A percentile compares a stretch with the other conserved stretches of the same genome.
These are phyloP conservation scores for Solanum virginianum DNA, from an alignment of 257 asterid species.

Conservation along the genomic window DNA sequence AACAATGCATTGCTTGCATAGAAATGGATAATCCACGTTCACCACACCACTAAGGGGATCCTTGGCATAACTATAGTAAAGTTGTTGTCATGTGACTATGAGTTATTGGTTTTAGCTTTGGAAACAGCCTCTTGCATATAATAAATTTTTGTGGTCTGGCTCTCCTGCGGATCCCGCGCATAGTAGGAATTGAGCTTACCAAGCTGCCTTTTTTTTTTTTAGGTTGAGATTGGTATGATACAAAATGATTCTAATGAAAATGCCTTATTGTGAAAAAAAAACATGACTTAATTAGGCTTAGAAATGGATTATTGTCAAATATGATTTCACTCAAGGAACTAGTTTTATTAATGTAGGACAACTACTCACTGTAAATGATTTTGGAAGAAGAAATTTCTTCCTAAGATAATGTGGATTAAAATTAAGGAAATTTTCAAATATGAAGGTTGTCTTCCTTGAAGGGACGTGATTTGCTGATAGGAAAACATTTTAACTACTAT, in stretches of 20 bases:
- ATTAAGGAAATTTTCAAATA: neutral
- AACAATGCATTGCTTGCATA: neutral
- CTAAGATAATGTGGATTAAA: neutral
- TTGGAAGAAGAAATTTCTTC: neutral
- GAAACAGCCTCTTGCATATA: neutral
- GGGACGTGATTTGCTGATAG: neutral
- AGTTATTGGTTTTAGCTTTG: neutral
- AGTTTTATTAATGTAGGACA: neutral
- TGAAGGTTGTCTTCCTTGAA: neutral
- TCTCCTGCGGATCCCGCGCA: neutral
- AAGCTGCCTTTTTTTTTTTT: neutral
- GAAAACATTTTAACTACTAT: neutral
- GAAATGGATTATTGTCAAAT: neutral
- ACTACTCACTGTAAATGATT: neutral
- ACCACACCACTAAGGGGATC: neutral
- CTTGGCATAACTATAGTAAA: neutral
- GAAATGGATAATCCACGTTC: neutral
- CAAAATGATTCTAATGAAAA: neutral
- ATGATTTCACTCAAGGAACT: neutral
- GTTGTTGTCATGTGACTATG: neutral
- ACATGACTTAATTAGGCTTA: neutral
- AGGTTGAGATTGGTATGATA: neutral
- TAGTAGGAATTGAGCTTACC: neutral
- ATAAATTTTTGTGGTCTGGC: neutral
- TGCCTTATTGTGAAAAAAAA: neutral